Evolutionary conservation across 345 rosid species (phyloP).

Genomic region (Odontarrhena argentea): DNA sequence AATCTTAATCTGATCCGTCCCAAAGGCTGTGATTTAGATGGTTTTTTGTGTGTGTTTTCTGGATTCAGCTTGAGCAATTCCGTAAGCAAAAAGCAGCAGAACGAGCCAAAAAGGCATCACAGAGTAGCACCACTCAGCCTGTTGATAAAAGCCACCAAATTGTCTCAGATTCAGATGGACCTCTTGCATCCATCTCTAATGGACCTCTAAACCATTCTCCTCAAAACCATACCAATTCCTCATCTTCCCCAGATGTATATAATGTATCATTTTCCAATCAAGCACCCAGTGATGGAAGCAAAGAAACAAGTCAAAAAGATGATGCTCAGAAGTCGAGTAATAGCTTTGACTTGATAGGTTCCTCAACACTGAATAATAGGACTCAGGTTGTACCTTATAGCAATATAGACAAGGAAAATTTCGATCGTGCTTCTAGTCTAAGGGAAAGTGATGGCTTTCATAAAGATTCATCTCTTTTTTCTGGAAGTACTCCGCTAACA

Average conservation of each 20-base stretch:
- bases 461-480: constrained; percentile 40
- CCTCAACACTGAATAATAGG: constrained; percentile 26
- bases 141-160: constrained; percentile 44
- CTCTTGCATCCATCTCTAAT: constrained; percentile 47
- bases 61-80: constrained; percentile 84
- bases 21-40: not conserved
- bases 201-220: constrained; percentile 36
- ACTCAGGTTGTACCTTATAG: constrained; percentile 38
- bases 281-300: constrained; percentile 36
- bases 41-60: not conserved
- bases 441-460: constrained; percentile 44
- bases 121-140: constrained; percentile 44
- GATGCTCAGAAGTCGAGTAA: constrained; percentile 42
- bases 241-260: constrained; percentile 40
- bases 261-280: constrained; percentile 41
- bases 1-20: not conserved
- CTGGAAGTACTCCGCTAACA: constrained; percentile 40
- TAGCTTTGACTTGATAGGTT: constrained; percentile 43
- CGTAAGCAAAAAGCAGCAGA: constrained; percentile 96
- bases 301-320: constrained; percentile 40
- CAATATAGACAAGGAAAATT: constrained; percentile 37
- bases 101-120: constrained; percentile 64
- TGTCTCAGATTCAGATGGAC: constrained; percentile 55
- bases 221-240: constrained; percentile 28
- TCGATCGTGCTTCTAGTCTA: constrained; percentile 35